Percentiles rank a stretch among this genome's conserved stretches.
Evolutionary conservation across 108 stramenopile genomes (phyloP).

Genomic region (Nannochloropsis oceanica): DNA sequence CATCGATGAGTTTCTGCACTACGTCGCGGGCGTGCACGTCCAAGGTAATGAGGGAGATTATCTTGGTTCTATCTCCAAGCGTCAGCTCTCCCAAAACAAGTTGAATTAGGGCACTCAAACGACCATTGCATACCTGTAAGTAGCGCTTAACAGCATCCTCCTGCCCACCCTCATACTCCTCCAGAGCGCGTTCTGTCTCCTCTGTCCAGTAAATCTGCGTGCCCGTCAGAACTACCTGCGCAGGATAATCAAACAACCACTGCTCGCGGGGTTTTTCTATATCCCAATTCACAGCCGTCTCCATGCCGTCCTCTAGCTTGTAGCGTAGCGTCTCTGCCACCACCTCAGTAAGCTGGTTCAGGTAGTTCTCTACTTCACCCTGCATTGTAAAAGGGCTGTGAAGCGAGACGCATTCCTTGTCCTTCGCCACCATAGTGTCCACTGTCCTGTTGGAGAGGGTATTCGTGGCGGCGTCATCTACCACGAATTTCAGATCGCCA

Average conservation of each 20-base stretch:
- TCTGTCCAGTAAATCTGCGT: constrained; percentile 85
- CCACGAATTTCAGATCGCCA: constrained; percentile 52
- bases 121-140: constrained; percentile 50
- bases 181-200: constrained; percentile 64
- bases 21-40: constrained; percentile 80
- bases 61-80: constrained; percentile 57
- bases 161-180: constrained; percentile 69
- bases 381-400: constrained; percentile 55
- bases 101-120: constrained; percentile 54
- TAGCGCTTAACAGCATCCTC: constrained; percentile 75
- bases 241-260: constrained; percentile 75
- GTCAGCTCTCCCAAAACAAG: constrained; percentile 61
- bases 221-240: constrained; percentile 66
- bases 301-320: constrained; percentile 54
- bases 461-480: constrained; percentile 38
- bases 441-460: constrained; percentile 35
- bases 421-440: constrained; percentile 65
- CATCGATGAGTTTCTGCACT: constrained; percentile 56
- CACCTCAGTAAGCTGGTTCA: constrained; percentile 64
- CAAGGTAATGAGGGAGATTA: constrained; percentile 77
- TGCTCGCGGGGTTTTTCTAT: constrained; percentile 65
- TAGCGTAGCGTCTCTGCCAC: constrained; percentile 57
- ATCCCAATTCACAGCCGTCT: constrained; percentile 73
- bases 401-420: constrained; percentile 54
- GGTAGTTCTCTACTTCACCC: constrained; percentile 66